Evolutionary conservation across 176 grass and related monocot genomes (phyloP), one percentile per base, ranked within the genome.

Genomic region (Triticum dicoccoides): DNA sequence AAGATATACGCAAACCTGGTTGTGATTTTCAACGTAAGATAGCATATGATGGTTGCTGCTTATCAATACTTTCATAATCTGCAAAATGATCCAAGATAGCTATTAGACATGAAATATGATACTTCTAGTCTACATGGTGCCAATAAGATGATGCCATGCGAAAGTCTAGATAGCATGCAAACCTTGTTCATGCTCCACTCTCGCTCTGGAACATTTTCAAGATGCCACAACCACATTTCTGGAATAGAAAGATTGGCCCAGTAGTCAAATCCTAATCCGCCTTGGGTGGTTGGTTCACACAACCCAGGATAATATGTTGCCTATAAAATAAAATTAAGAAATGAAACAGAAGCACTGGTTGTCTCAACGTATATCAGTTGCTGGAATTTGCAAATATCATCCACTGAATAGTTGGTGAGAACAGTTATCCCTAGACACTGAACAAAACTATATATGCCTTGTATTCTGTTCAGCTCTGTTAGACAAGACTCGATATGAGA

Each of bases 121-220:
- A 74, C 68, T 72, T 65, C 61, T 25, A 65, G 30, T 52, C 15
- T 87, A 84, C 54, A 79, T 41, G 14, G 35, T 18, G 10, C 47
- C 8, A 21, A 73, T 67, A 47, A 75, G 62, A 77, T 21, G n/a
- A 49, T 51, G 13, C 18, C 61, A 78, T 51, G 21, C 5, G 33
- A 27, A 84, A 67, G 33, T 33, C 29, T 56, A 66, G 41, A 56
- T 68, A 66, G 34, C 20, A 79, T 64, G 71, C 63, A 87, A 71
- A 97, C 95, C 92, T 98, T 98, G 91, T 90, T 91, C 88, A 98
- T 85, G 89, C 88, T 95, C 93, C 96, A 98, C 76, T 98, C 91
- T 88, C 51, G 41, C 73, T 98, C 96, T 29, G 91, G 91, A 34
- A 93, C 90, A 92, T 95, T 98, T 92, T 98, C 93, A 78, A 98